Conservation (phyloP, 208 protist genomes). For the Naegleria fowleri region DNA sequence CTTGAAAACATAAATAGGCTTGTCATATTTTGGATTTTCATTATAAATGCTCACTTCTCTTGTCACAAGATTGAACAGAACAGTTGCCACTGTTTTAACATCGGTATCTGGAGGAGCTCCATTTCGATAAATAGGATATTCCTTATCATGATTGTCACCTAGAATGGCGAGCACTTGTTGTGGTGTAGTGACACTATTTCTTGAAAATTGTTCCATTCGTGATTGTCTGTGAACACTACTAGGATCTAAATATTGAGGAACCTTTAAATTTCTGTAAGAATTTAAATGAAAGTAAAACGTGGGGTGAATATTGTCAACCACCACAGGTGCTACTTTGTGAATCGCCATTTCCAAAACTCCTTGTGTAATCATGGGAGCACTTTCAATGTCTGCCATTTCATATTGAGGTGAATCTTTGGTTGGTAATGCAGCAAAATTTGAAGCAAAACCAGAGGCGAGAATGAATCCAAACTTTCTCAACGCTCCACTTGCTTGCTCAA, state of each 20-base stretch:
- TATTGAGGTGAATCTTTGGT: background rate
- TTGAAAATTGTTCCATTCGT: background rate
- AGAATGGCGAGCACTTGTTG: background rate
- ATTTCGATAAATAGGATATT: background rate
- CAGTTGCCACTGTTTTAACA: background rate
- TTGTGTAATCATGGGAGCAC: background rate
- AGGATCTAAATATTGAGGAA: background rate
- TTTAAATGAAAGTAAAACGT: background rate
- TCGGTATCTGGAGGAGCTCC: background rate
- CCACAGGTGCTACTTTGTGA: background rate
- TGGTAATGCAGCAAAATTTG: background rate
- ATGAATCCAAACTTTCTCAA: background rate
- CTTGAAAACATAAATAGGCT: background rate
- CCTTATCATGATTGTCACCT: background rate
- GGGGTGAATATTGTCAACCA: background rate
- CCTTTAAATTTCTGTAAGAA: background rate
- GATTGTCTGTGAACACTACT: background rate
- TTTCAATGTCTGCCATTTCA: background rate
- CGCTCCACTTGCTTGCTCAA: background rate
- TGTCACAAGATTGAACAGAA: background rate
- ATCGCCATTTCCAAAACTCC: background rate
- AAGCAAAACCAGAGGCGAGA: background rate
- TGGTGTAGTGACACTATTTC: background rate
- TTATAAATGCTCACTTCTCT: background rate
- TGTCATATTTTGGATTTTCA: background rate